Conservation (phyloP, 225 moss, liverwort and hornwort species). For the Neckera pumila region DNA sequence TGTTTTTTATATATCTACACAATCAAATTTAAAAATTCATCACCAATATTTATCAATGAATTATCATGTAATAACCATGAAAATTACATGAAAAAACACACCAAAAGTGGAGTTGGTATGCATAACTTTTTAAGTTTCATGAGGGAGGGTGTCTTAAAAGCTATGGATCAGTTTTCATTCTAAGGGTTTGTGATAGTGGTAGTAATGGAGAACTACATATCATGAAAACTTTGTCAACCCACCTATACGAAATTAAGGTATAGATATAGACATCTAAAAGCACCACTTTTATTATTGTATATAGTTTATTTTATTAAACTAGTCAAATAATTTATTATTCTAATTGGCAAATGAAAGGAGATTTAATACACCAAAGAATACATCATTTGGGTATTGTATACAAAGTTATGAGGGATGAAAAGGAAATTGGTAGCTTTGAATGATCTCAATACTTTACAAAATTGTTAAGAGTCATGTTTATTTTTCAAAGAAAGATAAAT, state of each 20-base stretch:
- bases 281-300: fast-evolving
- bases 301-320: not conserved
- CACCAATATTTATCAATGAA: not conserved
- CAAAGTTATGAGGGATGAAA: not conserved
- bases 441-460: too few relatives aligned
- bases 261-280: not conserved
- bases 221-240: not conserved
- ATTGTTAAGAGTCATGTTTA: not conserved
- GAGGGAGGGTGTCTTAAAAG: too few relatives aligned
- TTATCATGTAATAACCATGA: not conserved
- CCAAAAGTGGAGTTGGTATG: not conserved
- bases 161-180: fast-evolving
- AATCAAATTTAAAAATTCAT: too few relatives aligned
- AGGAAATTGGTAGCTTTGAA: not conserved
- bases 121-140: not conserved
- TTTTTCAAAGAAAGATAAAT: not conserved
- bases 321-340: not conserved
- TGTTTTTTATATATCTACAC: too few relatives aligned
- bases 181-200: not conserved
- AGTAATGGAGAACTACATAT: not conserved
- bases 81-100: not conserved
- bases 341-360: not conserved
- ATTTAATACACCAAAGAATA: not conserved
- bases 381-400: not conserved
- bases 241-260: not conserved